Percentiles rank a stretch among this genome's conserved stretches.
Conservation (phyloP, 257 asterid species). For the Plantago ovata region DNA sequence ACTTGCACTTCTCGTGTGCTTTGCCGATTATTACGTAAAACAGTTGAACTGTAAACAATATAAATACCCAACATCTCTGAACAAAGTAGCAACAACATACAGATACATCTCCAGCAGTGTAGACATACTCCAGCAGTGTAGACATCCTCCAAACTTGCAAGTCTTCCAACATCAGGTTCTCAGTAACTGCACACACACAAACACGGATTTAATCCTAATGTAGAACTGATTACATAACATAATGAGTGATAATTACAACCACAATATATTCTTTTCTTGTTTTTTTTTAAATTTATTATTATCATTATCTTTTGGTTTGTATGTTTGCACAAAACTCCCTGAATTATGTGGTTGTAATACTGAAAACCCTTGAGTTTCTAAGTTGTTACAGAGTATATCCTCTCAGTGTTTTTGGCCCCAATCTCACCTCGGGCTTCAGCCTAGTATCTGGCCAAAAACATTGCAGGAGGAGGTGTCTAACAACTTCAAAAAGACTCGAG, state of each 20-base stretch:
- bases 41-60: slow-evolving; percentile 1
- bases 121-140: background rate
- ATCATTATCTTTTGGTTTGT: too few relatives aligned
- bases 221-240: background rate
- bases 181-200: slow-evolving; percentile 2
- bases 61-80: background rate
- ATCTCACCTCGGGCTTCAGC: background rate
- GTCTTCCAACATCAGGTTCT: background rate
- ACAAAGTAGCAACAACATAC: slow-evolving; percentile 8
- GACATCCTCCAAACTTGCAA: background rate
- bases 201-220: background rate
- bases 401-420: background rate
- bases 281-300: too few relatives aligned
- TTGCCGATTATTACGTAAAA: background rate
- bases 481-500: too few relatives aligned
- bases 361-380: too few relatives aligned
- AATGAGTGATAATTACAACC: background rate
- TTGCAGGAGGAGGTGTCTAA: too few relatives aligned
- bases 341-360: too few relatives aligned
- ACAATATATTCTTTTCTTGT: too few relatives aligned
- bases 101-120: background rate
- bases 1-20: slow-evolving; percentile 10
- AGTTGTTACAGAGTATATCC: too few relatives aligned
- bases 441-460: background rate
- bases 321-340: background rate